Evolutionary conservation across 176 grass and related monocot genomes (phyloP), one percentile per base, ranked within the genome.

Genomic region (Cenchrus americanus): DNA sequence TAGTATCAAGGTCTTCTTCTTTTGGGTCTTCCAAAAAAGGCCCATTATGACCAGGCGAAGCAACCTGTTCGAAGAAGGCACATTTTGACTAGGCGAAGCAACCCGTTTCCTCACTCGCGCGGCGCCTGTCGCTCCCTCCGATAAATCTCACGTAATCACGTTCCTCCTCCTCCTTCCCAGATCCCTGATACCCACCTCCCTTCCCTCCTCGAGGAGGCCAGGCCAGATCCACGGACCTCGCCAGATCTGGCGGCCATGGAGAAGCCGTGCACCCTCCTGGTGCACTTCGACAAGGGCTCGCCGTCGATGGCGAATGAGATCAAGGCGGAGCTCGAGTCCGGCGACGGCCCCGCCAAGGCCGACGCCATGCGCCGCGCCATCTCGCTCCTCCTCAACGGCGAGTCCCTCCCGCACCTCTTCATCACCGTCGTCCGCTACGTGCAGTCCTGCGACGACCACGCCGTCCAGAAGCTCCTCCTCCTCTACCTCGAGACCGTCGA

Each of bases 361-460:
- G 91, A 91, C 66, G 91, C 91, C 71, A 90, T 89, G 88, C 90
- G 92, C 80, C 87, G 86, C 58, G 94, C 94, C 80, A 77, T 93
- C 83, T 89, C 90, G 88, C 88, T 93, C 3, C 86, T 96, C 53
- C 72, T 96, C 72, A 96, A 93, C 74, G 94, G 94, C 6, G 91
- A 96, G 84, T 50, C 83, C 0, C 76, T 93, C 13, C 94, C 91
- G 2, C 86, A 89, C 68, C 88, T 96, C 65, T 93, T 96, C 86
- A 91, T 96, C 85, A 96, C 94, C 66, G 77, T 96, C 67, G 88
- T 96, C n/a, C 88, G 94, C 73, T 96, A 96, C 80, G 94, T 93
- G 12, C 91, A 89, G 18, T 87, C 94, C 22, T 96, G 86, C 24
- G 91, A 96, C 60, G 88, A 91, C 84, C 94, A 96, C 84, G 87